A percentile compares a stretch with the other conserved stretches of the same genome.
These are phyloP conservation scores for Alternaria sp. DNA, from an alignment of 2,329 filamentous ascomycete genomes.

Conservation along the genomic window DNA sequence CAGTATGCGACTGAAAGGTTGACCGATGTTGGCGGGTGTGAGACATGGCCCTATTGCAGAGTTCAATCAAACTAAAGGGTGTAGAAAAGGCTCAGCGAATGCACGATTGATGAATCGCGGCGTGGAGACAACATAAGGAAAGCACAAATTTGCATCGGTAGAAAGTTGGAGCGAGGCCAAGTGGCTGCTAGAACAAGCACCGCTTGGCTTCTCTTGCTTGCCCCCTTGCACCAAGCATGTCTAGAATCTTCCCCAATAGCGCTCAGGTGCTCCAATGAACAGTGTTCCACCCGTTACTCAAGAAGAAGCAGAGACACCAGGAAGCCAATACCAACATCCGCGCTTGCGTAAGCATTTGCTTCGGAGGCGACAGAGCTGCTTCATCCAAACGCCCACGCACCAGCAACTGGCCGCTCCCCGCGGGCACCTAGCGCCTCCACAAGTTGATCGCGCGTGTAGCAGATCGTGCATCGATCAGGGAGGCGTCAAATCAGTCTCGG, in stretches of 20 bases:
- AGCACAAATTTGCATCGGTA: not conserved
- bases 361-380: not conserved
- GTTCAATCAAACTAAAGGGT: not conserved
- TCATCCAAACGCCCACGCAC: not conserved
- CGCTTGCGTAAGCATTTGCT: not conserved
- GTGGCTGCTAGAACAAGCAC: conserved; percentile 11
- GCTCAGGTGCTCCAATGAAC: not conserved
- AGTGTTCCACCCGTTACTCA: too few relatives aligned
- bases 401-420: conserved; percentile 15
- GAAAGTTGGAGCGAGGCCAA: conserved; percentile 7
- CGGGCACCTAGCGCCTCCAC: conserved; percentile 21
- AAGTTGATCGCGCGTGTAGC: conserved; percentile 6
- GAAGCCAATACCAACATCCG: not conserved
- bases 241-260: not conserved
- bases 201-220: conserved; percentile 16
- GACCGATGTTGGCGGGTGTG: not conserved
- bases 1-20: not conserved
- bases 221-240: not conserved
- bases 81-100: not conserved
- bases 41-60: too few relatives aligned
- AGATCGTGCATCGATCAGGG: conserved; percentile 23
- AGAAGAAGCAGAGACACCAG: not conserved
- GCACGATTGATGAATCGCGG: not conserved
- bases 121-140: not conserved
- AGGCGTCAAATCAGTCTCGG: conserved; percentile 21